These are phyloP conservation scores for Mucor velutinosus DNA, from an alignment of 371 early-diverging fungal species.

Conservation along the genomic window DNA sequence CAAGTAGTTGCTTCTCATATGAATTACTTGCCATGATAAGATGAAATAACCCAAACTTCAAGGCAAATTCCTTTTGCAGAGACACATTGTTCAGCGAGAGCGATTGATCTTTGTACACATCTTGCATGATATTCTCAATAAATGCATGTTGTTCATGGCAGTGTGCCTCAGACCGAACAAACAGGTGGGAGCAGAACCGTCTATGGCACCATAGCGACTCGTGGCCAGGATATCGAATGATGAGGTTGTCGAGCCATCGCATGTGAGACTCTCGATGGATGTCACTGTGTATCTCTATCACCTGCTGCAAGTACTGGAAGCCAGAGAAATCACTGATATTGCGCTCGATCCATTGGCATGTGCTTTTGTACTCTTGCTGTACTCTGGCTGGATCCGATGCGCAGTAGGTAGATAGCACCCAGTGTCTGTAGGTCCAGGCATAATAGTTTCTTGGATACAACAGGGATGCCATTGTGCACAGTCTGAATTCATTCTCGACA, in stretches of 20 bases:
- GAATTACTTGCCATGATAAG: constrained; percentile 29
- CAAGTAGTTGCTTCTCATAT: not conserved
- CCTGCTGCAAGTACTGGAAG: constrained; percentile 53
- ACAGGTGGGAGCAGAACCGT: constrained; percentile 41
- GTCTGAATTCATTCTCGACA: constrained; percentile 37
- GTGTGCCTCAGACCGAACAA: not conserved
- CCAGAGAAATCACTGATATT: constrained; percentile 64
- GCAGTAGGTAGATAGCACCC: constrained; percentile 34
- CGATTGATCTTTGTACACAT: constrained; percentile 1
- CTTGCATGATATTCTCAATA: constrained; percentile 13
- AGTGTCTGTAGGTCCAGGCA: constrained; percentile 58
- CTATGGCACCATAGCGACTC: constrained; percentile 65
- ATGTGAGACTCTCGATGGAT: constrained; percentile 18
- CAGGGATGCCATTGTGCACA: constrained; percentile 41
- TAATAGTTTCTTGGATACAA: constrained; percentile 59
- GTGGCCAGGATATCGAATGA: constrained; percentile 55
- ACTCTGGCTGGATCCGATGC: not conserved
- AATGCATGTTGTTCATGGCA: constrained; percentile 21
- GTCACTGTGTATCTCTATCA: constrained; percentile 14
- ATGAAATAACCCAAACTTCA: constrained; percentile 39
- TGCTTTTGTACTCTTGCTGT: constrained; percentile 31
- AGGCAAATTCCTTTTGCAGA: constrained; percentile 32
- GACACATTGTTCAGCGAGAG: not conserved
- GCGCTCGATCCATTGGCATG: constrained; percentile 39
- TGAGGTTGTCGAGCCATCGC: constrained; percentile 36